Evolutionary conservation across 352 stramenopile genomes (phyloP), one percentile per base, ranked within the genome.

Genomic region (Globisporangium nodosum): DNA sequence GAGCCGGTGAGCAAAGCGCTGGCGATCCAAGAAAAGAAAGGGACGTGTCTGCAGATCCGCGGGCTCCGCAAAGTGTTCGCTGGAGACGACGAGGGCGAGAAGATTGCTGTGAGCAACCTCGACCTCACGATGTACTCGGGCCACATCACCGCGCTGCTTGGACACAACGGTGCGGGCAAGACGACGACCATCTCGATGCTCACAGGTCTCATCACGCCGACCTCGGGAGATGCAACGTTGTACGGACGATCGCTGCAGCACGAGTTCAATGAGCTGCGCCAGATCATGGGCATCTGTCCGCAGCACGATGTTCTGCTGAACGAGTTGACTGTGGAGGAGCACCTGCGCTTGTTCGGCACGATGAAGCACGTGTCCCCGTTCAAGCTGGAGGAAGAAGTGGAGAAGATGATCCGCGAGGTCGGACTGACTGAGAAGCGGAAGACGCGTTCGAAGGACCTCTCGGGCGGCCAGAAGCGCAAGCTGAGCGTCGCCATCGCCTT

Each of bases 301-400:
- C 97, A 99, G 65, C 94, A 99, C 68, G 94, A 99, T 68, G 96
- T 98, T 33, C 70, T 99, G 1, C 98, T 97, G 60, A 85, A 90
- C 39, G 70, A 96, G 20, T 69, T 99, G 42, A 98, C 96, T 1
- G 96, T 98, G 15, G 63, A 88, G 46, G 97, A 99, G 66, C 95
- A 99, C 63, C 71, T 99, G 42, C 48, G 81, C 54, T 86, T 99
- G 58, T 98, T 98, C 64, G 90, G 83, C 16, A 79, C 75, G 33
- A 81, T 99, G 56, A 98, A 98, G 64, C 77, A 87, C 37, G 66
- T 97, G 13, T 40, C 52, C 13, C 53, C 56, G 2, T 24, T 61
- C 4, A 33, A 64, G 52, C 49, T 87, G 2, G 27, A 39, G 3
- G 49, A 52, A 8, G 56, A 63, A 50, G 68, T 88, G 6, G 56